A percentile compares a stretch with the other conserved stretches of the same genome.
These are phyloP conservation scores for Trichocladium uniseriatum DNA, from an alignment of 495 filamentous ascomycete species.

Conservation along the genomic window DNA sequence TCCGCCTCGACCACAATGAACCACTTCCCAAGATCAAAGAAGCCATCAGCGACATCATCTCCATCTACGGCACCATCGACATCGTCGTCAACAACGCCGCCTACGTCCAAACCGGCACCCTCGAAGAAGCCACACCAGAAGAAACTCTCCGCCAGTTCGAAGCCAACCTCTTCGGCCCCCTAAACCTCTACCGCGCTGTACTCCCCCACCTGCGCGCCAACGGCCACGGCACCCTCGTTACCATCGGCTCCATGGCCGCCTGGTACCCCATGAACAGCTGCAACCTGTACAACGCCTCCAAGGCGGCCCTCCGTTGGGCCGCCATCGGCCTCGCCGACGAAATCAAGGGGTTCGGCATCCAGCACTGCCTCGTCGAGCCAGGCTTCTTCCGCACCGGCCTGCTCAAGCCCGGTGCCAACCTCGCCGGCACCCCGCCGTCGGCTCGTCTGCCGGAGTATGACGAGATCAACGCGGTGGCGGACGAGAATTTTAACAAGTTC, in stretches of 20 bases:
- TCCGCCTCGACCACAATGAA: constrained; percentile 30
- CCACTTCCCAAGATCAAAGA: constrained; percentile 24
- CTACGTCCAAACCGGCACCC: constrained; percentile 31
- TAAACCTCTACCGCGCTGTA: constrained; percentile 37
- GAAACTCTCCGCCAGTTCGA: constrained; percentile 24
- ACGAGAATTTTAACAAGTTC: constrained; percentile 1
- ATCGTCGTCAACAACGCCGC: constrained; percentile 43
- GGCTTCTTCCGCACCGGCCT: constrained; percentile 45
- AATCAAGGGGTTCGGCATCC: constrained; percentile 36
- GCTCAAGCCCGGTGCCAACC: constrained; percentile 20
- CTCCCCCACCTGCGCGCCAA: constrained; percentile 40
- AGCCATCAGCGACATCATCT: constrained; percentile 20
- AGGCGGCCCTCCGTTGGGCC: constrained; percentile 36
- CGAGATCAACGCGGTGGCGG: constrained; percentile 6
- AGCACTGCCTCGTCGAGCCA: constrained; percentile 38
- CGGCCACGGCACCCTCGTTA: constrained; percentile 38
- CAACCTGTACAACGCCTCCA: constrained; percentile 44
- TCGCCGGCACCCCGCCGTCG: not conserved
- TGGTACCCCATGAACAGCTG: constrained; percentile 27
- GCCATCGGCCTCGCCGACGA: constrained; percentile 38
- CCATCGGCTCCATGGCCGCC: constrained; percentile 39
- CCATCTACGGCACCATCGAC: constrained; percentile 35
- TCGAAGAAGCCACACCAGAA: constrained; percentile 32
- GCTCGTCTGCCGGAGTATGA: constrained; percentile 16
- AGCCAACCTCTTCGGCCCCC: constrained; percentile 38